Evolutionary conservation across 2,329 filamentous ascomycete genomes (phyloP).

Genomic region (Phialophora tarda): DNA sequence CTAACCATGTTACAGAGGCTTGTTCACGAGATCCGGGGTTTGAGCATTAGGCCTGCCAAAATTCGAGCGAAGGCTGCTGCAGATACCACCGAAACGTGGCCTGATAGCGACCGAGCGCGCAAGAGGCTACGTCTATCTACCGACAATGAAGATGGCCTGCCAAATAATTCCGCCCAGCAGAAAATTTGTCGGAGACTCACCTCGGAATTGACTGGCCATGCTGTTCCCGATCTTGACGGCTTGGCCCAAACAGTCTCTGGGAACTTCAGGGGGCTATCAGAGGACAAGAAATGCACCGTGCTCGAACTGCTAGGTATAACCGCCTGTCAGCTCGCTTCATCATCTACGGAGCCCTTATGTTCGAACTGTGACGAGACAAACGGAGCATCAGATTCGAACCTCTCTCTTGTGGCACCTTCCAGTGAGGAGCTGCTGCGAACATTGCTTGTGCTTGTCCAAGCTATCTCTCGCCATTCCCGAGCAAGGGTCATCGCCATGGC

Average conservation of each 20-base stretch:
- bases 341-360: slow-evolving; percentile 38
- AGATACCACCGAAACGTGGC: slow-evolving; percentile 23
- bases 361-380: slow-evolving; percentile 46
- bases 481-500: slow-evolving; percentile 74
- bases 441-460: slow-evolving; percentile 50
- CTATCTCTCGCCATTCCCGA: slow-evolving; percentile 57
- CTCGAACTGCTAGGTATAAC: slow-evolving; percentile 63
- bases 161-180: slow-evolving; percentile 32
- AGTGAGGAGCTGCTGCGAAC: slow-evolving; percentile 50
- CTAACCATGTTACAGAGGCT: slow-evolving; percentile 20
- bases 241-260: slow-evolving; percentile 51
- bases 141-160: slow-evolving; percentile 42
- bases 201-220: slow-evolving; percentile 46
- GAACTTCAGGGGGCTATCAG: slow-evolving; percentile 55
- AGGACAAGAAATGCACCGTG: slow-evolving; percentile 58
- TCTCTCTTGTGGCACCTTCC: slow-evolving; percentile 24
- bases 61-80: slow-evolving; percentile 15
- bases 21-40: slow-evolving; percentile 22
- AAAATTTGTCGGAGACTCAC: slow-evolving; percentile 45
- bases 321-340: slow-evolving; percentile 55
- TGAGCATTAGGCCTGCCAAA: slow-evolving; percentile 14
- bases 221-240: slow-evolving; percentile 46
- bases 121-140: slow-evolving; percentile 47
- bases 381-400: slow-evolving; percentile 1
- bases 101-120: slow-evolving; percentile 40